Evolutionary conservation across 805 yeast species (phyloP).

Genomic region (Cyberlindnera galapagoensis): DNA sequence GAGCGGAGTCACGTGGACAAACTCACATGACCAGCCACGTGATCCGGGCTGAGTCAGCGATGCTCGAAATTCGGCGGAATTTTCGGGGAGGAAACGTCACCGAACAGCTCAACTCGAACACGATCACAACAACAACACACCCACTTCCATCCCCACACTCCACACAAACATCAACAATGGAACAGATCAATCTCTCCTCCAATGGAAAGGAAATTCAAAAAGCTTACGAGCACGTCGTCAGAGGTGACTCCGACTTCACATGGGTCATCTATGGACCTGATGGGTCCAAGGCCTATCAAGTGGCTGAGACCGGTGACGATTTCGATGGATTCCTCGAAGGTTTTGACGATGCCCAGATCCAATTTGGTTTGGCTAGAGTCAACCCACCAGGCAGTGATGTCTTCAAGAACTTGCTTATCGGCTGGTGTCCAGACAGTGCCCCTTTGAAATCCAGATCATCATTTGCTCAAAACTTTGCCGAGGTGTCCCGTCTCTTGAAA

Average conservation of each 20-base stretch:
- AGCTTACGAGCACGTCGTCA: conserved; percentile 71
- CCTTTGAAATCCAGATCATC: conserved; percentile 72
- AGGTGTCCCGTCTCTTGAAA: conserved; percentile 57
- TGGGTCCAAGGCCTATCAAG: conserved; percentile 37
- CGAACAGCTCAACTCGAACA: no score
- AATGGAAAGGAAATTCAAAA: conserved; percentile 71
- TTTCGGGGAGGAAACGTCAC: no score
- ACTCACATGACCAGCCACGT: no score
- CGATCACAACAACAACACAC: no score
- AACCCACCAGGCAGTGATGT: conserved; percentile 91
- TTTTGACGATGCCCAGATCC: conserved; percentile 82
- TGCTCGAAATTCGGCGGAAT: no score
- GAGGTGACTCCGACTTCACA: conserved; percentile 60
- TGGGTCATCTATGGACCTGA: conserved; percentile 84
- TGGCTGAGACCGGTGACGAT: conserved; percentile 47
- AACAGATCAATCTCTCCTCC: conserved; percentile 51
- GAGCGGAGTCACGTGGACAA: no score
- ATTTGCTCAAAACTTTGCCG: conserved; percentile 72
- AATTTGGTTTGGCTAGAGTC: conserved; percentile 85
- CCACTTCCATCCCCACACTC: no score
- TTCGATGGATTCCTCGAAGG: conserved; percentile 73
- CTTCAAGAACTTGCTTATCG: conserved; percentile 73
- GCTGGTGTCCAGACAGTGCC: conserved; percentile 97
- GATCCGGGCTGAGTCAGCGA: no score
- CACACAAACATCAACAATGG: conserved; percentile 26